A percentile compares a stretch with the other conserved stretches of the same genome.
Conservation (phyloP, 1,139 yeast genomes). For the Yamadazyma triangularis region DNA sequence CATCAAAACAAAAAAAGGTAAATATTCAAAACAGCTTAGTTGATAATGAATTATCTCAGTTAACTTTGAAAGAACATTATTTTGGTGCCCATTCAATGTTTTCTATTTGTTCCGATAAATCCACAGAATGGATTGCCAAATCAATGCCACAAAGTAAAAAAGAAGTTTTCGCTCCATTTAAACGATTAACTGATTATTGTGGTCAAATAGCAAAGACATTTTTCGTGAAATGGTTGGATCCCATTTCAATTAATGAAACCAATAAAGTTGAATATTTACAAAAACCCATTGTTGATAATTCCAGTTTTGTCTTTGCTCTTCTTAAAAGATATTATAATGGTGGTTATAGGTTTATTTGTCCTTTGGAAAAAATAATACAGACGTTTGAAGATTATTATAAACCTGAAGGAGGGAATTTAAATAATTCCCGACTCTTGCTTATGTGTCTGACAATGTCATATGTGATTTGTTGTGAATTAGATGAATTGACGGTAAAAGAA, state of each 20-base stretch:
- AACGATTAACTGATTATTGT: conserved; percentile 26
- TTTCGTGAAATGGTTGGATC: conserved; percentile 31
- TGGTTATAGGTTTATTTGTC: conserved; percentile 12
- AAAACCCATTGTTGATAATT: conserved; percentile 26
- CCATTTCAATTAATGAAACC: conserved; percentile 21
- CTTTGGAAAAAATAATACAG: conserved; percentile 13
- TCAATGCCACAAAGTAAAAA: conserved; percentile 21
- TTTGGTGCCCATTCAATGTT: conserved; percentile 38
- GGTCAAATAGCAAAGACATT: conserved; percentile 16
- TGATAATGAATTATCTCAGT: background rate
- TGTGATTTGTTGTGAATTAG: background rate
- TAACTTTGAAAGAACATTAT: conserved; percentile 15
- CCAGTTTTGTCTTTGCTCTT: conserved; percentile 18
- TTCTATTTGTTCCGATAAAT: conserved; percentile 32
- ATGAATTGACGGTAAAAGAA: background rate
- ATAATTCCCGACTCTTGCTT: conserved; percentile 7
- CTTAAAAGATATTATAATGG: conserved; percentile 16
- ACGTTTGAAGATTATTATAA: conserved; percentile 20
- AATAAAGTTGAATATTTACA: conserved; percentile 17
- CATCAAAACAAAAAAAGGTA: background rate
- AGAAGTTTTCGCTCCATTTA: conserved; percentile 23
- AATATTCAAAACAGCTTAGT: too few relatives aligned
- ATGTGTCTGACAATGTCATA: conserved; percentile 2
- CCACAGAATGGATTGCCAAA: conserved; percentile 30
- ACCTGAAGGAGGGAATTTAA: conserved; percentile 3